phyloP scores from a whole-genome alignment of 2,329 filamentous ascomycete species.

The Fusarium illudens region DNA sequence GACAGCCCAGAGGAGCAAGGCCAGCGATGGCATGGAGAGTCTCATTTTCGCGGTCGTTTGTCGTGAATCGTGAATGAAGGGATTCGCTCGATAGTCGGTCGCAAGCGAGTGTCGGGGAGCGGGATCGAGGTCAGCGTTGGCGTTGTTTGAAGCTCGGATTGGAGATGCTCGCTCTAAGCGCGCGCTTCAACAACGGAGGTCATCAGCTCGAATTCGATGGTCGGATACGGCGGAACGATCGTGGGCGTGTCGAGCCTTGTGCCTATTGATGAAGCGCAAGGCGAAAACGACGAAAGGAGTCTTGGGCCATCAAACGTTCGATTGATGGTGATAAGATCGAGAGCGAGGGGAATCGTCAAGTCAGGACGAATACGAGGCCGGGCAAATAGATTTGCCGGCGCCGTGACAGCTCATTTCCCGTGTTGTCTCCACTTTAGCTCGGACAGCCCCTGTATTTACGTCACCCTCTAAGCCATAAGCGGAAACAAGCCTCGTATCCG shows the following conservation, averaged over 20 bases:
- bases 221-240: not conserved
- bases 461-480: not conserved
- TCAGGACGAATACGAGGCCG: not conserved
- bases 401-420: not conserved
- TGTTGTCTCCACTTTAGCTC: not conserved
- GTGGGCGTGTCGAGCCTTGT: not conserved
- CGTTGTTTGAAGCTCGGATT: not conserved
- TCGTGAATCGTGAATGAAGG: not conserved
- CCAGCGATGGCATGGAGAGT: conserved; percentile 8
- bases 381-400: not conserved
- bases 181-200: not conserved
- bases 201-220: not conserved
- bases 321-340: not conserved
- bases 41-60: conserved; percentile 16
- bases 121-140: not conserved
- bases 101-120: not conserved
- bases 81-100: not conserved
- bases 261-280: not conserved
- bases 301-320: not conserved
- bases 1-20: conserved; percentile 22
- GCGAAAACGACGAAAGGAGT: not conserved
- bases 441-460: not conserved
- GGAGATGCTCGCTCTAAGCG: not conserved
- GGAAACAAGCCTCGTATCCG: not conserved
- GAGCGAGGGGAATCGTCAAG: not conserved